These are phyloP conservation scores for Fusarium liriodendri DNA, from an alignment of 2,329 filamentous ascomycete genomes.

Conservation along the genomic window DNA sequence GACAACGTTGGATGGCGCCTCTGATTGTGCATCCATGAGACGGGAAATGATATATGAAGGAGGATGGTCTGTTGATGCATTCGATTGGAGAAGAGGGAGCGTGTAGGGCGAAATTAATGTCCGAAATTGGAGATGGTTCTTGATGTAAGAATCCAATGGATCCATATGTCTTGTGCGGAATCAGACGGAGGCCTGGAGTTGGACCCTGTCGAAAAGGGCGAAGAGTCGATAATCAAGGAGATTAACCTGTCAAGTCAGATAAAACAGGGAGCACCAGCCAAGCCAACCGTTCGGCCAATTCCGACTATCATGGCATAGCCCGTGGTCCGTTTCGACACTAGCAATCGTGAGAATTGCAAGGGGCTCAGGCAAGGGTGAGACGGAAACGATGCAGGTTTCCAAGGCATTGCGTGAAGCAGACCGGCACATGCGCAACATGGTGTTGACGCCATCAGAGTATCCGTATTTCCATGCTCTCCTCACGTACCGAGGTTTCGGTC, in stretches of 20 bases:
- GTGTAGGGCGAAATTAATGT: constrained; percentile 15
- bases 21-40: not conserved
- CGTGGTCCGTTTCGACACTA: constrained; percentile 6
- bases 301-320: not conserved
- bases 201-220: not conserved
- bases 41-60: constrained; percentile 5
- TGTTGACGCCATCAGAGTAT: constrained; percentile 33
- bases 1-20: constrained; percentile 6
- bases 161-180: not conserved
- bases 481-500: not conserved
- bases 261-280: constrained; percentile 15
- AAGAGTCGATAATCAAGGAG: not conserved
- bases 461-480: constrained; percentile 17
- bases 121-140: constrained; percentile 7
- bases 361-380: constrained; percentile 12
- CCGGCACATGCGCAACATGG: constrained; percentile 6
- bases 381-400: constrained; percentile 14
- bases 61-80: constrained; percentile 7
- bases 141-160: not conserved
- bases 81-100: not conserved
- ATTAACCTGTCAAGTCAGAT: not conserved
- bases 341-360: constrained; percentile 15
- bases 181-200: not conserved
- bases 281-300: constrained; percentile 27
- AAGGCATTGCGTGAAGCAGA: constrained; percentile 25